phyloP scores from a whole-genome alignment of 306 rosid genomes.

The Vigna hirtella region DNA sequence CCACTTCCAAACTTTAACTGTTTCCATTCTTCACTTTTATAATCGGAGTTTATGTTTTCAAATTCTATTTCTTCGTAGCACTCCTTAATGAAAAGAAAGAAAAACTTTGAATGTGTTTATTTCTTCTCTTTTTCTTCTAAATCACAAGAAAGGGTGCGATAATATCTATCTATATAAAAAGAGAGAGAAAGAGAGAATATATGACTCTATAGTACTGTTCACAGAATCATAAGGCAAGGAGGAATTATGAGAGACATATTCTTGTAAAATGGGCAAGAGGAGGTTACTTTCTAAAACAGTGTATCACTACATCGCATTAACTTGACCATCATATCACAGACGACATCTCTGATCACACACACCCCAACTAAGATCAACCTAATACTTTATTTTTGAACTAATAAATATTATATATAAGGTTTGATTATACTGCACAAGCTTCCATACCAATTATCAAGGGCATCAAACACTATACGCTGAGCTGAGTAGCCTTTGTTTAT shows the following conservation, averaged over 20 bases:
- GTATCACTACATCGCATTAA: constrained; percentile 44
- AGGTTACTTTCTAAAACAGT: constrained; percentile 43
- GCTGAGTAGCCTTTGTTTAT: constrained; percentile 32
- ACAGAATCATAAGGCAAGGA: constrained; percentile 42
- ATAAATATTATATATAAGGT: constrained; percentile 4
- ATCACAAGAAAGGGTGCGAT: background rate
- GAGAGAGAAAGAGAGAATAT: background rate
- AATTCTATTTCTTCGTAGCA: background rate
- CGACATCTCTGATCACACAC: constrained; percentile 46
- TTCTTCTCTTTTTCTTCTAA: background rate
- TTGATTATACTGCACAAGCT: constrained; percentile 33
- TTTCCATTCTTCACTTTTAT: constrained; percentile 4
- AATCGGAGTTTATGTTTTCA: background rate
- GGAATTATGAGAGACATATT: constrained; percentile 45
- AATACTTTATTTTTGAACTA: constrained; percentile 23
- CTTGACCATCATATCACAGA: constrained; percentile 33
- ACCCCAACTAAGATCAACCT: constrained; percentile 35
- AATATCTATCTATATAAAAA: background rate
- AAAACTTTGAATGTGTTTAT: background rate
- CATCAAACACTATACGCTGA: constrained; percentile 17
- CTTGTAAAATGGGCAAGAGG: constrained; percentile 35
- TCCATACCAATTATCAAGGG: constrained; percentile 23
- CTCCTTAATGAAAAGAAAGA: background rate
- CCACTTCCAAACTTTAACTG: constrained; percentile 27
- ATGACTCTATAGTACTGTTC: background rate